Percentiles rank a stretch among this genome's conserved stretches.
Evolutionary conservation across 306 rosid genomes (phyloP).

Genomic region (Medicago arabica): DNA sequence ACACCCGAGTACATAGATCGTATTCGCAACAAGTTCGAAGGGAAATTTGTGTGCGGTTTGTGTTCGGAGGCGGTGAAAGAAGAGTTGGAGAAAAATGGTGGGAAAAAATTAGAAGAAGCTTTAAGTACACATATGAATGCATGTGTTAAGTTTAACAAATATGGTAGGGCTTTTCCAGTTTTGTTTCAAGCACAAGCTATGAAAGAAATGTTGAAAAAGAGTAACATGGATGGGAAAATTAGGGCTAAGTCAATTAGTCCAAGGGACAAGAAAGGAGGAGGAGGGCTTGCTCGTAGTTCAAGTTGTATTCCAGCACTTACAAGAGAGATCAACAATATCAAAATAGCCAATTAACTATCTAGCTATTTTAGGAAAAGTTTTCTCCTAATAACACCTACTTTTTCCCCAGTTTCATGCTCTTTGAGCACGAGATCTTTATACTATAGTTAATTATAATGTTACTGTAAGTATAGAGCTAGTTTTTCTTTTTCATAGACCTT

Average conservation of each 20-base stretch:
- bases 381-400: background rate
- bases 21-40: constrained; percentile 64
- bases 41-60: constrained; percentile 86
- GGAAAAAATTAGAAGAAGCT: constrained; percentile 70
- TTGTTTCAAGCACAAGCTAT: constrained; percentile 87
- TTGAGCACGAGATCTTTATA: background rate
- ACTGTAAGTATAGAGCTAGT: background rate
- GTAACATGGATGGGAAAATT: constrained; percentile 56
- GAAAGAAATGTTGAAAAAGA: constrained; percentile 91
- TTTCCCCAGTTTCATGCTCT: background rate
- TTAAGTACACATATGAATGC: constrained; percentile 75
- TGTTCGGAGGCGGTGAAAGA: constrained; percentile 93
- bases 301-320: constrained; percentile 92
- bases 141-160: constrained; percentile 82
- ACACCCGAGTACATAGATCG: constrained; percentile 80
- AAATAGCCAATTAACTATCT: constrained; percentile 43
- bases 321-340: constrained; percentile 64
- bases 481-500: background rate
- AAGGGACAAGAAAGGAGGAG: constrained; percentile 58
- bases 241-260: constrained; percentile 90
- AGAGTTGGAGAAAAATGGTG: constrained; percentile 82
- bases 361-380: background rate
- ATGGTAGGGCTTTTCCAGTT: constrained; percentile 85
- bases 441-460: background rate
- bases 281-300: constrained; percentile 76